Conservation (phyloP, 345 rosid species). For the Cochlearia excelsa region DNA sequence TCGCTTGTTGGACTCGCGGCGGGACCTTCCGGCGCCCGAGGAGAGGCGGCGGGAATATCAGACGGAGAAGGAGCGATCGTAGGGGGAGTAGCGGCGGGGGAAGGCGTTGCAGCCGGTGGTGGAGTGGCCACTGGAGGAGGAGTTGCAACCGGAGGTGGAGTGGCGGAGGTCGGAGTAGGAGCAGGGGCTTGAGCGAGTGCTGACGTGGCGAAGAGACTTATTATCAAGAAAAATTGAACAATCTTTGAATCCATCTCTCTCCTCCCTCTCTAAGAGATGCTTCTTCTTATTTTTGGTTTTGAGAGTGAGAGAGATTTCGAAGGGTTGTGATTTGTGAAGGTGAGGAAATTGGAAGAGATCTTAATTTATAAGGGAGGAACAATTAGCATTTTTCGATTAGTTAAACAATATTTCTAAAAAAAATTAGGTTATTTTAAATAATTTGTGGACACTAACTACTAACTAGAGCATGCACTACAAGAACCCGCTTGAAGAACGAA, state of each 20-base stretch:
- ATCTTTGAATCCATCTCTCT: slow-evolving; percentile 28
- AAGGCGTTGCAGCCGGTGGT: slow-evolving; percentile 21
- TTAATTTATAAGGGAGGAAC: no score
- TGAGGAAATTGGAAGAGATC: neutral
- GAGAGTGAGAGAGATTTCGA: neutral
- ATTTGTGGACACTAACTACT: no score
- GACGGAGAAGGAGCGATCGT: no score
- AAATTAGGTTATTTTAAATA: no score
- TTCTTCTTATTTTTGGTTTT: neutral
- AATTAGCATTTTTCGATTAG: no score
- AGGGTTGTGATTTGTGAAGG: neutral
- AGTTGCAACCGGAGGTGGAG: slow-evolving; percentile 15
- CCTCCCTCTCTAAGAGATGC: neutral
- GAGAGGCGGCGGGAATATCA: no score
- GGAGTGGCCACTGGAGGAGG: slow-evolving; percentile 28
- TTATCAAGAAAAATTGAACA: slow-evolving; percentile 23
- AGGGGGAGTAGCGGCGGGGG: no score
- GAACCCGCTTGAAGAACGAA: no score
- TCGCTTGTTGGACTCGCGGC: no score
- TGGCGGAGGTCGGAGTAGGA: slow-evolving; percentile 30
- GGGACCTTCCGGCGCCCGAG: no score
- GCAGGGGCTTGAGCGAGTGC: slow-evolving; percentile 36
- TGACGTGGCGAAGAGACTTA: slow-evolving; percentile 31
- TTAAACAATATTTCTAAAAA: no score
- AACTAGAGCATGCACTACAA: no score